Conservation (phyloP, 768 basidiomycete genomes). For the Phallus indusiatus region DNA sequence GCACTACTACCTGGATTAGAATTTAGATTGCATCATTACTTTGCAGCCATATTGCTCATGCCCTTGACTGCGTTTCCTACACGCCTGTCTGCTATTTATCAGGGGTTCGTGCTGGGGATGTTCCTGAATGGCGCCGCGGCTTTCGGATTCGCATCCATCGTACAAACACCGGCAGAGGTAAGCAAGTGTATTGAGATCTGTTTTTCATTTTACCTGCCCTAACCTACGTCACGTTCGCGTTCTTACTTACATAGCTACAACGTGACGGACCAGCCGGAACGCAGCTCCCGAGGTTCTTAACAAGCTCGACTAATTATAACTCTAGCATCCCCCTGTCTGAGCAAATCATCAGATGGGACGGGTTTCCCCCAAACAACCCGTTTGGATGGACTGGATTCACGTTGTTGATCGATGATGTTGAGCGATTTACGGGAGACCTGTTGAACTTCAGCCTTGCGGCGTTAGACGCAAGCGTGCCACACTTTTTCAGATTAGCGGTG, state of each 20-base stretch:
- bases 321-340: conserved; percentile 40
- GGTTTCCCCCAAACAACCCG: conserved; percentile 26
- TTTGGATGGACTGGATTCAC: conserved; percentile 66
- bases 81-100: conserved; percentile 66
- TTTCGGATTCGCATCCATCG: conserved; percentile 70
- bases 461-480: conserved; percentile 50
- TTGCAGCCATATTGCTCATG: conserved; percentile 63
- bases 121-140: conserved; percentile 74
- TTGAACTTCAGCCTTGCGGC: conserved; percentile 63
- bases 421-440: conserved; percentile 60
- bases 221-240: background rate
- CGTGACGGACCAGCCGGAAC: conserved; percentile 66
- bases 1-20: conserved; percentile 58
- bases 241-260: conserved; percentile 62
- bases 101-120: conserved; percentile 74
- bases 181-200: conserved; percentile 14
- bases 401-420: conserved; percentile 79
- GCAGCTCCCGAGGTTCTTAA: conserved; percentile 59
- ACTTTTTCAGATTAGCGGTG: conserved; percentile 75
- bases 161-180: conserved; percentile 68
- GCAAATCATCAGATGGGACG: conserved; percentile 51
- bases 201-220: conserved; percentile 9
- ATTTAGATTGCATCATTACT: conserved; percentile 76
- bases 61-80: conserved; percentile 79
- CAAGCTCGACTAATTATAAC: conserved; percentile 64